Base-by-base conservation (phyloP, 306 rosid species). In the Casuarina glauca region DNA sequence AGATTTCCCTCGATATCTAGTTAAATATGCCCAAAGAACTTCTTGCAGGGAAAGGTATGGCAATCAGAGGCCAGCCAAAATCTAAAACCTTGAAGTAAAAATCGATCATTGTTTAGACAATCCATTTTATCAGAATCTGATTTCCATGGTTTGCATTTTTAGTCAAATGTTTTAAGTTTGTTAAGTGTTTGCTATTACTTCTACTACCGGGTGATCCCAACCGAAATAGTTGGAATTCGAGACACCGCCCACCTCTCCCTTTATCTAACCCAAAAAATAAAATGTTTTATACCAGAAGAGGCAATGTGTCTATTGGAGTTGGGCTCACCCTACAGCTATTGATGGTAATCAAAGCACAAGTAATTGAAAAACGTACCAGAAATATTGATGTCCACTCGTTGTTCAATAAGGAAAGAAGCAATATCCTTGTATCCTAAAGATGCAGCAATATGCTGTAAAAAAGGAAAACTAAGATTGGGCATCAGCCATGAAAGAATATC, bases 401-500 rank as follows among this genome's bases (percentile, higher is more conserved):
- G 82, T 62, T 78, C 87, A 74, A 90, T 73, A 49, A 90, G 96
- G 81, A 78, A 88, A 74, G 3, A 7, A 78, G 80, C 51, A 48
- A 90, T 90, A 78, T 87, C 90, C 52, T 63, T 84, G n/a, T 76
- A 77, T 69, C 93, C 96, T 80, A 79, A 78, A 3, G 91, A 88
- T 68, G 93, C 91, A 44, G 90, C 70, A 72, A 90, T 51, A 79
- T 85, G 91, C 93, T 90, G 80, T 42, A 6, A 76, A 45, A 48
- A 69, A 78, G 50, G 42, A 67, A 36, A 50, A 75, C 42, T 50
- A 42, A 4, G 63, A 70, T 66, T 84, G 64, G 75, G 60, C 44
- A 72, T 69, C 42, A 42, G 3, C 50, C 26, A 73, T 57, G 64
- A 19, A 12, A 20, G 10, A 66, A 39, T 12, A 41, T 12, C 15